A percentile compares a stretch with the other conserved stretches of the same genome.
Conservation (phyloP, 1,139 yeast genomes). For the Blastobotrys capitulatus region DNA sequence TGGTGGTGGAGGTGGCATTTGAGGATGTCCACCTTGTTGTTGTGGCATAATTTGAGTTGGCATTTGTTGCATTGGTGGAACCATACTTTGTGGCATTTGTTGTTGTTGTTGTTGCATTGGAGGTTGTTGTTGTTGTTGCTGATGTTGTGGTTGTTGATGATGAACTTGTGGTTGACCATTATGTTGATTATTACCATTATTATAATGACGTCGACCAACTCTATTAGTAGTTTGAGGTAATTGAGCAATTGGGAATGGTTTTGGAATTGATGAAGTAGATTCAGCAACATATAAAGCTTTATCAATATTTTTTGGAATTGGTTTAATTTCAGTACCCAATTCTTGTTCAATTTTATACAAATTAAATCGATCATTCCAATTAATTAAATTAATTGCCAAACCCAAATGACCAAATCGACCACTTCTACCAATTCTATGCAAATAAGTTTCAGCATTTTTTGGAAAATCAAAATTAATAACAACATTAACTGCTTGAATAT, state of each 20-base stretch:
- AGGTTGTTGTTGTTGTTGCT: conserved; percentile 11
- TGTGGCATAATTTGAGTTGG: background rate
- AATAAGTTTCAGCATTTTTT: conserved; percentile 92
- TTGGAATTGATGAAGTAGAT: conserved; percentile 69
- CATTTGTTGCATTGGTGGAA: conserved; percentile 19
- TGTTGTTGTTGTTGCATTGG: conserved; percentile 2
- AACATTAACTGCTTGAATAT: conserved; percentile 97
- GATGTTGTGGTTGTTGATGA: conserved; percentile 21
- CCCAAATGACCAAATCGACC: conserved; percentile 99
- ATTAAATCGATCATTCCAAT: conserved; percentile 94
- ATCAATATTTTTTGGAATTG: conserved; percentile 90
- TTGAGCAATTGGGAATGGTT: conserved; percentile 75
- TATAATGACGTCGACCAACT: conserved; percentile 22
- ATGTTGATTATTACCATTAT: conserved; percentile 22
- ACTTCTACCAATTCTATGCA: conserved; percentile 98
- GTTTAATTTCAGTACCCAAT: conserved; percentile 94
- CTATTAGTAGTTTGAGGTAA: conserved; percentile 41
- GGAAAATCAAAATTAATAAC: conserved; percentile 98
- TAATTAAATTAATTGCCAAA: conserved; percentile 91
- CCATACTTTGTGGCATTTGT: conserved; percentile 11
- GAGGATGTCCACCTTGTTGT: conserved; percentile 3
- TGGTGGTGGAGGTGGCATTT: conserved; percentile 17
- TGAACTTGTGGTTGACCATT: conserved; percentile 23
- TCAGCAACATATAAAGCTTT: conserved; percentile 84
- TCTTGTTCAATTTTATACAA: conserved; percentile 95